Evolutionary conservation across 352 stramenopile genomes (phyloP).

Genomic region (Globisporangium canariense): DNA sequence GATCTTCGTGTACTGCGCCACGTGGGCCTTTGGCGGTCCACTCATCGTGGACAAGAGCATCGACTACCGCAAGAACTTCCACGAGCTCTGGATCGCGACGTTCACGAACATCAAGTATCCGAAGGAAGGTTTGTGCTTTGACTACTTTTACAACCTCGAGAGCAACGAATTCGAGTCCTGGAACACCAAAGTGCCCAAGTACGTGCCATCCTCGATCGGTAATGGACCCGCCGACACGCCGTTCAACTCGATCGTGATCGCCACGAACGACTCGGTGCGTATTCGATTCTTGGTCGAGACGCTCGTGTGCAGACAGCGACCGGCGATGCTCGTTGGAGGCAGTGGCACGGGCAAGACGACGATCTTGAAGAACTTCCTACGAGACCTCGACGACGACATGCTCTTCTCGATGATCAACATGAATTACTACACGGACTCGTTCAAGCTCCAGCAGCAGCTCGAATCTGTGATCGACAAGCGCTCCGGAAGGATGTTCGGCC

Average conservation of each 20-base stretch:
- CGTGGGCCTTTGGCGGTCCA: conserved; percentile 96
- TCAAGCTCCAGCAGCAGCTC: conserved; percentile 93
- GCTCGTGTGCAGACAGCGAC: conserved; percentile 90
- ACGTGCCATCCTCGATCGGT: conserved; percentile 89
- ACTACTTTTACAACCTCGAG: conserved; percentile 97
- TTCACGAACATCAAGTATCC: conserved; percentile 91
- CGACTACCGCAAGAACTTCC: conserved; percentile 89
- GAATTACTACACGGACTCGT: conserved; percentile 96
- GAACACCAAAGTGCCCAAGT: conserved; percentile 91
- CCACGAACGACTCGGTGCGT: conserved; percentile 94
- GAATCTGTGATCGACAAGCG: conserved; percentile 97
- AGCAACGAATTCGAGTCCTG: conserved; percentile 92
- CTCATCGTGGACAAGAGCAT: conserved; percentile 92
- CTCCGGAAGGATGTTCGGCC: conserved; percentile 93
- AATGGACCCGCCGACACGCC: conserved; percentile 91
- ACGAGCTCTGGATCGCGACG: conserved; percentile 77
- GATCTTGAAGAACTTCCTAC: conserved; percentile 96
- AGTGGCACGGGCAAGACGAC: conserved; percentile 97
- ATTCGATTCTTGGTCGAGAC: conserved; percentile 95
- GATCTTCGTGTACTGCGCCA: conserved; percentile 95
- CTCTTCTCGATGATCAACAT: conserved; percentile 97
- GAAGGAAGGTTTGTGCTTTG: conserved; percentile 95
- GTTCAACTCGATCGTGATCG: conserved; percentile 96
- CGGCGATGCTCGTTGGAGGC: conserved; percentile 94
- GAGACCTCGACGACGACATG: conserved; percentile 90